A percentile compares a stretch with the other conserved stretches of the same genome.
phyloP scores from a whole-genome alignment of 2,329 filamentous ascomycete genomes.

The Claviceps quebecensis region DNA sequence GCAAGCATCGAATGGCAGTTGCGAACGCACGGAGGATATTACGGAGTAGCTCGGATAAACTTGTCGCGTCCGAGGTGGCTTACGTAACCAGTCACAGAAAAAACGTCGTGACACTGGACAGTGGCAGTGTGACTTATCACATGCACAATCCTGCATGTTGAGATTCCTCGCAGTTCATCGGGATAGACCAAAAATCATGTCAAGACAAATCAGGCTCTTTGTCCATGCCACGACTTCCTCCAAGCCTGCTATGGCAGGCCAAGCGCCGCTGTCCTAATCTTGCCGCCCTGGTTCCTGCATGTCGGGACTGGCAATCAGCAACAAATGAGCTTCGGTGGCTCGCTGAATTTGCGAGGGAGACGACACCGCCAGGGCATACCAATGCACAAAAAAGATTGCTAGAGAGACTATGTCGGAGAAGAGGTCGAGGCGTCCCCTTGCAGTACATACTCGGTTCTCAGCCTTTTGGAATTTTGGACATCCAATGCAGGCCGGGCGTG shows the following conservation, averaged over 20 bases:
- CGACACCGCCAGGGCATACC: constrained; percentile 5
- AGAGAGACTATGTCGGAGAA: constrained; percentile 29
- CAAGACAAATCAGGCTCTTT: neutral
- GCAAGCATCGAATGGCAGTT: neutral
- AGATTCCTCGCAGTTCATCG: neutral
- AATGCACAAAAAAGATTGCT: constrained; percentile 13
- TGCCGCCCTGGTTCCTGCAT: constrained; percentile 46
- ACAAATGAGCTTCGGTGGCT: constrained; percentile 63
- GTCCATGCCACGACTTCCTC: constrained; percentile 50
- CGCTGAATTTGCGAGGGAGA: constrained; percentile 37
- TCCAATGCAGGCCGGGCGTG: constrained; percentile 62
- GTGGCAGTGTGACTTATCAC: neutral
- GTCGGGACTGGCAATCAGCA: constrained; percentile 48
- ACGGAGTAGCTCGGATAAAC: constrained; percentile 15
- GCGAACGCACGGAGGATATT: constrained; percentile 11
- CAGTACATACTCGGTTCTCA: constrained; percentile 85
- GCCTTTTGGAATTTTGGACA: constrained; percentile 73
- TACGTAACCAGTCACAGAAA: too few species aligned
- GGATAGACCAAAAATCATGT: neutral
- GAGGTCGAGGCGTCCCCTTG: constrained; percentile 55
- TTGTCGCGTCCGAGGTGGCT: too few species aligned
- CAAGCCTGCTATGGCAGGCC: constrained; percentile 40
- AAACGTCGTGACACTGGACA: neutral
- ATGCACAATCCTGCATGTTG: neutral
- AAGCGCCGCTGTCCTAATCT: constrained; percentile 39